Conservation (phyloP, 306 rosid species). For the Castanea mollissima region DNA sequence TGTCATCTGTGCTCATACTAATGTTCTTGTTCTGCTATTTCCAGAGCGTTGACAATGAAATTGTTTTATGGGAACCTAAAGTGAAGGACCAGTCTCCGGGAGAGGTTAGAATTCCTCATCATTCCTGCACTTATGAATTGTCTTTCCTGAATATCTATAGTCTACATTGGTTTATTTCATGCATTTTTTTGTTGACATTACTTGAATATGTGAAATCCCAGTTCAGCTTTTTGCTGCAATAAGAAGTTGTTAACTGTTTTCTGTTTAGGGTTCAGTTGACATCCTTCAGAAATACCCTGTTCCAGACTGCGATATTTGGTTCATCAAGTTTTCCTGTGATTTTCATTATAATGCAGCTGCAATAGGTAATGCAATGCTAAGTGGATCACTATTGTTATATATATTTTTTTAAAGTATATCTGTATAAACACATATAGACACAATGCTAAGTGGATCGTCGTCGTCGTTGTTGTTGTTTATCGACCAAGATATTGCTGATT, state of each 20-base stretch:
- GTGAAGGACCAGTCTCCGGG: constrained; percentile 96
- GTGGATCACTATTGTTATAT: neutral
- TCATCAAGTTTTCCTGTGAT: constrained; percentile 94
- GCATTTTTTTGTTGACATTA: neutral
- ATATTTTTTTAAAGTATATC: neutral
- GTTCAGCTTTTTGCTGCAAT: constrained; percentile 10
- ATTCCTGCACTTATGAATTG: neutral
- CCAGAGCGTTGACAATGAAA: constrained; percentile 95
- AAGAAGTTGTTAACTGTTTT: constrained; percentile 7
- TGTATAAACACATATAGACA: neutral
- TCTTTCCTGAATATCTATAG: neutral
- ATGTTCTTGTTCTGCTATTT: constrained; percentile 19
- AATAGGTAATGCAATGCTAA: constrained; percentile 52
- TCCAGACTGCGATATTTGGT: constrained; percentile 97
- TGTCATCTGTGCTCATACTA: constrained; percentile 11
- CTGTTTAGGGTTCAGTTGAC: constrained; percentile 70
- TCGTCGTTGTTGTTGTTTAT: neutral
- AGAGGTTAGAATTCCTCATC: constrained; percentile 52
- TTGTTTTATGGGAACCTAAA: constrained; percentile 93
- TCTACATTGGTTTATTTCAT: neutral
- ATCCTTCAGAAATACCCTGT: constrained; percentile 95
- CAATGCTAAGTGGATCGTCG: no score
- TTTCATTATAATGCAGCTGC: constrained; percentile 75
- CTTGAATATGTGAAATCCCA: neutral
- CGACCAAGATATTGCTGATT: neutral